Base-by-base conservation (phyloP, 73 alveolate species). In the Breviolum minutum region DNA sequence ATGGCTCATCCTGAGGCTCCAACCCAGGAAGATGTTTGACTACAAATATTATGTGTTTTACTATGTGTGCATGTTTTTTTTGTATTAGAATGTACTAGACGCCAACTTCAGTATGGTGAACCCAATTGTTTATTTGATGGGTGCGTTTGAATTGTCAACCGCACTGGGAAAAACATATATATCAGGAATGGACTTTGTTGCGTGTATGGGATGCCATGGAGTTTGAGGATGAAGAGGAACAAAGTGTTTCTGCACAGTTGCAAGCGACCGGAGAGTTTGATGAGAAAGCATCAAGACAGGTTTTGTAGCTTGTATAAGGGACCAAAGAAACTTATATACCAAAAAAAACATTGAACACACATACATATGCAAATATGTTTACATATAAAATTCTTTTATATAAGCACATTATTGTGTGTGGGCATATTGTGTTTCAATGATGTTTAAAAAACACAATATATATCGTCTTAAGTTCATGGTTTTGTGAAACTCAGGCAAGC, bases 1-100 rank as follows among this genome's bases (percentile, higher is more conserved):
- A 80, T 80, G 89, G 89, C 8, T 14, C 89, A 80, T 40, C 89
- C 89, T 8, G 89, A 80, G n/a, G n/a, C n/a, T n/a, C n/a, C n/a
- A n/a, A n/a, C n/a, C n/a, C n/a, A n/a, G n/a, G n/a, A n/a, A n/a
- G n/a, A n/a, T n/a, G n/a, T n/a, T n/a, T n/a, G n/a, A n/a, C n/a
- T n/a, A n/a, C n/a, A n/a, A n/a, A n/a, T n/a, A n/a, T n/a, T n/a
- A n/a, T n/a, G n/a, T n/a, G n/a, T n/a, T n/a, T n/a, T n/a, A n/a
- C n/a, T n/a, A n/a, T n/a, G n/a, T n/a, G n/a, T n/a, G n/a, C n/a
- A n/a, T n/a, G n/a, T n/a, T n/a, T n/a, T n/a, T n/a, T n/a, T n/a
- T n/a, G n/a, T n/a, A n/a, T n/a, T n/a, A n/a, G n/a, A n/a, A n/a
- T n/a, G n/a, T n/a, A n/a, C n/a, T n/a, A n/a, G n/a, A n/a, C n/a